A percentile compares a stretch with the other conserved stretches of the same genome.
Conservation (phyloP, 208 protist genomes). For the Histomonas meleagridis region DNA sequence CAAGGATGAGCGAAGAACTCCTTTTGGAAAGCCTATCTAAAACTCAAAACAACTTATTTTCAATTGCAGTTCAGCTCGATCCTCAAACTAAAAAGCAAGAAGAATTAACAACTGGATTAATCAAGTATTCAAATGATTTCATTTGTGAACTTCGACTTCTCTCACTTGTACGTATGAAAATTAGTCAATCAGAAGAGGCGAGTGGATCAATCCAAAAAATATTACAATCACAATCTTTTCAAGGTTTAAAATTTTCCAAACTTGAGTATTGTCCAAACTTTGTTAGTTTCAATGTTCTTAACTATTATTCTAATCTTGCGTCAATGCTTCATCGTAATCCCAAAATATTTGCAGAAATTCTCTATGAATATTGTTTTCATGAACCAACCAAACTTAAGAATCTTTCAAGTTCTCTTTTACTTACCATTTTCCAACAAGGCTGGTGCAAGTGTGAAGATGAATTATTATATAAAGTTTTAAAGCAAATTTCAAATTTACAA, state of each 20-base stretch:
- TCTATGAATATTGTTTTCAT: neutral
- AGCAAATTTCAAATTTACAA: neutral
- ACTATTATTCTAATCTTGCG: neutral
- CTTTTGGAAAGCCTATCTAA: neutral
- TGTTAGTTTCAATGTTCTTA: neutral
- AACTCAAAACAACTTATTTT: neutral
- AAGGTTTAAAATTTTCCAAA: neutral
- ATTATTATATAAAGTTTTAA: neutral
- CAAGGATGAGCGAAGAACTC: too few relatives aligned
- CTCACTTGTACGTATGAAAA: neutral
- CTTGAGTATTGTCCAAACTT: neutral
- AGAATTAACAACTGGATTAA: neutral
- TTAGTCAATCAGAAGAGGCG: neutral
- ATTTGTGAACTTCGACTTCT: conserved; percentile 21
- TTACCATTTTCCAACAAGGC: neutral
- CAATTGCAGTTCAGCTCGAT: neutral
- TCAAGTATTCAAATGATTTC: neutral
- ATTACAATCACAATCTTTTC: neutral
- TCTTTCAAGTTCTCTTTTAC: neutral
- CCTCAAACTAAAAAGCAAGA: neutral
- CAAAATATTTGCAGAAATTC: neutral
- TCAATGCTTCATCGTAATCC: neutral
- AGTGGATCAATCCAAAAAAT: neutral
- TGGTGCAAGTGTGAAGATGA: neutral
- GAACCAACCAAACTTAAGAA: neutral